Evolutionary conservation across 495 filamentous ascomycete genomes (phyloP), one percentile per base, ranked within the genome.

Genomic region (Xylaria grammica): DNA sequence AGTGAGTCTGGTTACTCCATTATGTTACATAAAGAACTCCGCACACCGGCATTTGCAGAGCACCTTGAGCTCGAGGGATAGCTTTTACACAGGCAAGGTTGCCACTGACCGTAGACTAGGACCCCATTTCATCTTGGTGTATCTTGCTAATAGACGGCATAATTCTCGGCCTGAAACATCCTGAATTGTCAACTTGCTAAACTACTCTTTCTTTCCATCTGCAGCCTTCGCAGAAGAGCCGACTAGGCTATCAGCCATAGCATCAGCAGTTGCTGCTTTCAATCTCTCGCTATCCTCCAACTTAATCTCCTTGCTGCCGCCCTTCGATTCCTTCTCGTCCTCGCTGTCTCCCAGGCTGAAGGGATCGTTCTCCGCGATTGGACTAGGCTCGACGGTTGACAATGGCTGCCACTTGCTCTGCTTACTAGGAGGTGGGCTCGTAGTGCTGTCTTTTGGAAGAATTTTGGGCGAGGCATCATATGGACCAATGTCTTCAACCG

Each of bases 401-500:
- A 99, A 79, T 17, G 96, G 95, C 75, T 99, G 94, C 95, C 95
- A 99, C 80, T 99, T 99, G 82, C 91, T 96, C 15, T 85, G 78
- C 78, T 91, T 95, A 71, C 80, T 82, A 26, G 77, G 74, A 36
- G 70, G 64, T 30, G 68, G 67, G 32, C 68, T 66, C 20, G 72
- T 45, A 46, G 67, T 53, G 26, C 60, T 69, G 24, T 73, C 73
- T 19, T 80, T 80, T 22, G 78, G 81, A 22, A 81, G 76, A 27
- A 80, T 69, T 61, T 78, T 77, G 45, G 86, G 81, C 20, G 91
- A 85, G 22, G 86, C 79, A 61, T 86, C 80, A 72, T 93, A 93
- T n/a, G 88, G 76, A 65, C 91, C 90, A 51, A 94, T 92, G 54
- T 96, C 92, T 69, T 94, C 90, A 82, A 83, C 67, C 71, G 72